Evolutionary conservation across 2,329 filamentous ascomycete species (phyloP).

Genomic region (Podosphaera aphanis): DNA sequence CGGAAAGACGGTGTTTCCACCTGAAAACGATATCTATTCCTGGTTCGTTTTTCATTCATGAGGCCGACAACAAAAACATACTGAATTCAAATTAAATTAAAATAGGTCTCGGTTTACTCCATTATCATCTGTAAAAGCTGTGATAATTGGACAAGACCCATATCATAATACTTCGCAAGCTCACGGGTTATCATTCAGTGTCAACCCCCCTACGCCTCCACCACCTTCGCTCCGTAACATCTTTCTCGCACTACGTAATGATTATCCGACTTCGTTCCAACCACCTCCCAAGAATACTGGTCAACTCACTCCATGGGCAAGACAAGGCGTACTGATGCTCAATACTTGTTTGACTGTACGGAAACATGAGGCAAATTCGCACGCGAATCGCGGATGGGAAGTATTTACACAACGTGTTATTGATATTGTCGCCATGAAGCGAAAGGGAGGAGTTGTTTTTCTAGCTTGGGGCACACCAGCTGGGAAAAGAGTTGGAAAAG

Average conservation of each 20-base stretch:
- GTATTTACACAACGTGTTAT: slow-evolving; percentile 78
- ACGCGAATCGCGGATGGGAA: slow-evolving; percentile 79
- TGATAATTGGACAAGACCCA: slow-evolving; percentile 87
- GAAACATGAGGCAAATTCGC: slow-evolving; percentile 67
- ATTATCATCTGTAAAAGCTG: slow-evolving; percentile 66
- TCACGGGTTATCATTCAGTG: slow-evolving; percentile 87
- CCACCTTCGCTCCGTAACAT: slow-evolving; percentile 87
- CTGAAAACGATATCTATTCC: slow-evolving; percentile 72
- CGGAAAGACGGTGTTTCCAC: slow-evolving; percentile 67
- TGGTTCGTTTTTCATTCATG: slow-evolving; percentile 34
- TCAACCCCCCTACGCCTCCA: slow-evolving; percentile 66
- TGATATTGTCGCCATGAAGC: slow-evolving; percentile 57
- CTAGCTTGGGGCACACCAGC: slow-evolving; percentile 83
- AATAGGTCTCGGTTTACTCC: slow-evolving; percentile 80
- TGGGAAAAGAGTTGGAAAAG: slow-evolving; percentile 49
- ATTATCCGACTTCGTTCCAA: slow-evolving; percentile 54
- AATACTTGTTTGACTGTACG: slow-evolving; percentile 91
- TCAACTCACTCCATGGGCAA: slow-evolving; percentile 77
- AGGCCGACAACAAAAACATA: slow-evolving; percentile 1
- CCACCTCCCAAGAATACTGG: slow-evolving; percentile 57
- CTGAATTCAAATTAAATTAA: slow-evolving; percentile 6
- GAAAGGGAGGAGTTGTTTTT: slow-evolving; percentile 70
- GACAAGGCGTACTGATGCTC: slow-evolving; percentile 74
- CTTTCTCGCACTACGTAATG: slow-evolving; percentile 66
- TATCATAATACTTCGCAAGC: slow-evolving; percentile 94